Evolutionary conservation across 768 basidiomycete species (phyloP).

Genomic region (Cyclocybe cylindracea): DNA sequence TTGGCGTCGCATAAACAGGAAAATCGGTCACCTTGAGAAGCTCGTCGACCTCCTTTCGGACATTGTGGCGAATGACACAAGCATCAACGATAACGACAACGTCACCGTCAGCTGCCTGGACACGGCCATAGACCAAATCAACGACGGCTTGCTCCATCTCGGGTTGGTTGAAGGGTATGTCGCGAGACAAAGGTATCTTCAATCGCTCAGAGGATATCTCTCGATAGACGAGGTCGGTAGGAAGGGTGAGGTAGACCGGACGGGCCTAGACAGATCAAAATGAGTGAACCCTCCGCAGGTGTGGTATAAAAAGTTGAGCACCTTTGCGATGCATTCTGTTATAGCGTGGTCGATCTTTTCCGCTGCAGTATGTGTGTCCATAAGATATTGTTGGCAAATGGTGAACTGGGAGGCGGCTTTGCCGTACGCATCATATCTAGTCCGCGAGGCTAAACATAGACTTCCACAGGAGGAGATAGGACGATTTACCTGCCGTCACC

Average conservation of each 20-base stretch:
- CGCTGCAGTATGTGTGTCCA: slow-evolving; percentile 50
- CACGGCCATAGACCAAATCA: slow-evolving; percentile 62
- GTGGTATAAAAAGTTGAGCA: slow-evolving; percentile 19
- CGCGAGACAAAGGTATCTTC: slow-evolving; percentile 50
- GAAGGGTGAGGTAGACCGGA: slow-evolving; percentile 83
- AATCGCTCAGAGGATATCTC: slow-evolving; percentile 66
- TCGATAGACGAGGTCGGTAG: slow-evolving; percentile 72
- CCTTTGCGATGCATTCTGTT: slow-evolving; percentile 58
- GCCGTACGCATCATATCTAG: slow-evolving; percentile 56
- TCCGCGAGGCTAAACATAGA: too few species aligned
- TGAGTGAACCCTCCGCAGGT: neutral
- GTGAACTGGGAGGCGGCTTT: slow-evolving; percentile 31
- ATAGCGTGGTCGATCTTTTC: slow-evolving; percentile 78
- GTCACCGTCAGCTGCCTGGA: slow-evolving; percentile 60
- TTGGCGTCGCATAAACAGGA: slow-evolving; percentile 70
- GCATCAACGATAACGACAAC: slow-evolving; percentile 79
- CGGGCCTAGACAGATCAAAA: slow-evolving; percentile 48
- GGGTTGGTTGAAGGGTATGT: slow-evolving; percentile 52
- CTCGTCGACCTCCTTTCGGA: slow-evolving; percentile 59
- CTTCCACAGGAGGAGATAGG: neutral
- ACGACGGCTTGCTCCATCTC: slow-evolving; percentile 67
- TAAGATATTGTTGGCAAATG: slow-evolving; percentile 60
- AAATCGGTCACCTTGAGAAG: slow-evolving; percentile 62
- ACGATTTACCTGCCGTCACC: slow-evolving; percentile 10
- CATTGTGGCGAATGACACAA: slow-evolving; percentile 70